Evolutionary conservation across 208 protist species (phyloP).

Genomic region (Wallacemonas sp.): DNA sequence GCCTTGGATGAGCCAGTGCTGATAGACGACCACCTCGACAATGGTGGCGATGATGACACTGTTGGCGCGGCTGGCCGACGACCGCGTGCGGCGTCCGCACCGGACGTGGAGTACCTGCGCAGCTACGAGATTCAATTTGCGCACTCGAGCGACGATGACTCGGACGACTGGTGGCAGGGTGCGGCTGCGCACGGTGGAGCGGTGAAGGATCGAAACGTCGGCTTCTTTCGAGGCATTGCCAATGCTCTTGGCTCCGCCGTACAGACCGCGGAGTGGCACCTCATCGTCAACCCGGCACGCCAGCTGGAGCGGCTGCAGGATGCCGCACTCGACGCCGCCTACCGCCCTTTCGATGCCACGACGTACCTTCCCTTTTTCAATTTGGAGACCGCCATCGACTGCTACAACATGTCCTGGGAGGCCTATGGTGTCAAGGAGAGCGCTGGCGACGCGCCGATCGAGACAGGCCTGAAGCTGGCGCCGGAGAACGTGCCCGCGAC

Average conservation of each 20-base stretch:
- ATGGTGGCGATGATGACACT: too few species aligned
- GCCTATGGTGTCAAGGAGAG: slow-evolving; percentile 45
- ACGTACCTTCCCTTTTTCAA: slow-evolving; percentile 86
- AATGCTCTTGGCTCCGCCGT: slow-evolving; percentile 32
- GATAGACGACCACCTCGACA: too few species aligned
- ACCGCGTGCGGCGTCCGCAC: too few species aligned
- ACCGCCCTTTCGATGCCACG: slow-evolving; percentile 42
- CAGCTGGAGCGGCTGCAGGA: slow-evolving; percentile 47
- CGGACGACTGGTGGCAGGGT: slow-evolving; percentile 2
- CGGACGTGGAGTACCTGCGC: not conserved
- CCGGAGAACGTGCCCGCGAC: slow-evolving; percentile 30
- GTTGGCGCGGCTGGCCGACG: too few species aligned
- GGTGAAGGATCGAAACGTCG: not conserved
- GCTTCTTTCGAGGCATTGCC: slow-evolving; percentile 1
- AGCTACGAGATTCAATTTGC: slow-evolving; percentile 3
- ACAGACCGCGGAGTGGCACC: slow-evolving; percentile 34
- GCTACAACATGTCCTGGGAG: slow-evolving; percentile 88
- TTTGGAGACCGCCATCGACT: slow-evolving; percentile 85
- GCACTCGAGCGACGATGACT: not conserved
- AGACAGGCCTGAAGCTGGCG: slow-evolving; percentile 25
- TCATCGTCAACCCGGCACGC: slow-evolving; percentile 47
- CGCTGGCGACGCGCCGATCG: slow-evolving; percentile 21
- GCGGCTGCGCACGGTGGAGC: not conserved
- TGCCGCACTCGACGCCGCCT: slow-evolving; percentile 46
- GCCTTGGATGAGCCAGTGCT: too few species aligned